Percentiles rank a stretch among this genome's conserved stretches.
Conservation (phyloP, 768 basidiomycete species). For the Leccinum variicolor region DNA sequence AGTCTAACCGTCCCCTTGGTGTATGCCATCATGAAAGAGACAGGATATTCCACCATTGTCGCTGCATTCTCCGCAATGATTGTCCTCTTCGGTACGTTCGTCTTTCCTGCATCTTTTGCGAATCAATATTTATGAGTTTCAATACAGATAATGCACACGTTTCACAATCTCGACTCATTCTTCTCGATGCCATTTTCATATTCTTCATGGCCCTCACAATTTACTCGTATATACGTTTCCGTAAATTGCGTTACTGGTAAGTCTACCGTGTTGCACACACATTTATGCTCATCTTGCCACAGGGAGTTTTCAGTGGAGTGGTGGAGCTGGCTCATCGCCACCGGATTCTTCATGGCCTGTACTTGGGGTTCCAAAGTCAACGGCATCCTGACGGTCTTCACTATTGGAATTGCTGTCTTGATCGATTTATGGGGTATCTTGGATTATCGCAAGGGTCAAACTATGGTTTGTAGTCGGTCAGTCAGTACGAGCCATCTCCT, state of each 20-base stretch:
- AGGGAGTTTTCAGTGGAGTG: conserved; percentile 88
- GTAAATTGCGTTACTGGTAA: conserved; percentile 87
- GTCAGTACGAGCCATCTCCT: not conserved
- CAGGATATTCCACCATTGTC: conserved; percentile 89
- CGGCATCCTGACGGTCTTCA: conserved; percentile 84
- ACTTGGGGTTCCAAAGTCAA: conserved; percentile 99
- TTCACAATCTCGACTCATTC: conserved; percentile 92
- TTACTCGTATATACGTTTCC: conserved; percentile 90
- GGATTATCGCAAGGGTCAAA: conserved; percentile 75
- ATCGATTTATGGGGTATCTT: conserved; percentile 94
- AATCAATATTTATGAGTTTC: conserved; percentile 6
- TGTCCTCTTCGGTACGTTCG: conserved; percentile 77
- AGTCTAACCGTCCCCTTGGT: conserved; percentile 88
- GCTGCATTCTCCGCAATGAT: conserved; percentile 86
- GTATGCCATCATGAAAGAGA: conserved; percentile 97
- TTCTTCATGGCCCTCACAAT: conserved; percentile 96
- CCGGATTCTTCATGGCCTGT: conserved; percentile 92
- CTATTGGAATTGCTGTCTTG: conserved; percentile 87
- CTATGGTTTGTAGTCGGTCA: conserved; percentile 53
- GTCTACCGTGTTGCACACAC: conserved; percentile 20
- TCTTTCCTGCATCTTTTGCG: not conserved
- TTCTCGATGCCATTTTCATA: conserved; percentile 90
- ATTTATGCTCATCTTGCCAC: conserved; percentile 5
- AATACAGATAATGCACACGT: conserved; percentile 89
- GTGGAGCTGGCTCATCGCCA: conserved; percentile 93